Evolutionary conservation across 2,329 filamentous ascomycete genomes (phyloP), one percentile per base, ranked within the genome.

Genomic region (Claviceps monticola): DNA sequence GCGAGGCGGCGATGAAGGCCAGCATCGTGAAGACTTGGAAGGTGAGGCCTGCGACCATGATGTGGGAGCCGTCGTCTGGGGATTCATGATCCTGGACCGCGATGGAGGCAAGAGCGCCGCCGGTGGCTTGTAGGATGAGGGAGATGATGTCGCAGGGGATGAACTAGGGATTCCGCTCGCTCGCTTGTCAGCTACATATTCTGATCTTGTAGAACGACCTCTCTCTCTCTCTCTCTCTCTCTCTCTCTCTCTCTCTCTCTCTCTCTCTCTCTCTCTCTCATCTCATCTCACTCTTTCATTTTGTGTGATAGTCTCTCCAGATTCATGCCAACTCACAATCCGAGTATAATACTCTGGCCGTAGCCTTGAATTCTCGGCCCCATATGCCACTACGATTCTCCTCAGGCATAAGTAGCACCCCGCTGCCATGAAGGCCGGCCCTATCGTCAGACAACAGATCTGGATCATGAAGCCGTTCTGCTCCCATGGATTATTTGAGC

Each of bases 31-130:
- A 64, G 44, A 83, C 80, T 59, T 85, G 81, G 61, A 76, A 78
- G 17, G 71, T 63, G 0, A 84, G 72, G 36, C 82, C 82, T 4
- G 78, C 78, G n/a, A 85, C 71, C 74, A 81, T 82, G 65, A 84
- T 75, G 60, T 83, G 68, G 55, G 76, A 72, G n/a, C 79, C 82
- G 0, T 46, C 39, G 11, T 54, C 55, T 14, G 67, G 57, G 16
- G 61, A 61, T 5, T 66, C 51, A 45, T 67, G 56, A 50, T 69
- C 61, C 48, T 69, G 65, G 29, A 63, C 63, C 48, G 72, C 68
- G 13, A 68, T 61, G 7, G 73, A 68, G 23, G 75, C 71, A 50
- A 82, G 60, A 29, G 68, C 78, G n/a, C 79, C 81, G 44, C 81
- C 82, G 0, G 71, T 67, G 4, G 75, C 75, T 60, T 85, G 82